These are phyloP conservation scores for Cronartium ribicola DNA, from an alignment of 1,284 basidiomycete species.

Conservation along the genomic window DNA sequence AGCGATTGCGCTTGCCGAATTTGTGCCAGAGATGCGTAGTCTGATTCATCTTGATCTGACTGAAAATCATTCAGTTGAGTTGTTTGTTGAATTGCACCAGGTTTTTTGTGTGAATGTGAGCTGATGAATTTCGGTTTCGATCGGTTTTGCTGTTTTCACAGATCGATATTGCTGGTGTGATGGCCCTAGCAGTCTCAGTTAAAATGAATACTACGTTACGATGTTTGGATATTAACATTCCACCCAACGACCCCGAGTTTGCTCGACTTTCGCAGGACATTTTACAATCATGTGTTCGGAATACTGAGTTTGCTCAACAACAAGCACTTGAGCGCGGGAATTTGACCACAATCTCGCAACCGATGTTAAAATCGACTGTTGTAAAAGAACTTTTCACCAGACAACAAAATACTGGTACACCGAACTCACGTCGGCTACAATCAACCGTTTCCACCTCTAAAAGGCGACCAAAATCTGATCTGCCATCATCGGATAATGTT, in stretches of 20 bases:
- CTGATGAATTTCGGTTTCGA: not conserved
- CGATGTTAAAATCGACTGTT: conserved; percentile 55
- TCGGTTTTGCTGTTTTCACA: conserved; percentile 43
- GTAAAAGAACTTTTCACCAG: conserved; percentile 53
- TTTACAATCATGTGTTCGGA: conserved; percentile 67
- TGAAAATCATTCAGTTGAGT: conserved; percentile 46
- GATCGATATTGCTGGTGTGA: conserved; percentile 81
- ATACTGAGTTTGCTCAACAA: conserved; percentile 64
- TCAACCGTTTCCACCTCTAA: not conserved
- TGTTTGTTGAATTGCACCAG: not conserved
- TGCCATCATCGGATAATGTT: not conserved
- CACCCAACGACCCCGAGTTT: conserved; percentile 79
- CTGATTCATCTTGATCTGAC: conserved; percentile 69
- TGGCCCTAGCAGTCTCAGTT: conserved; percentile 81
- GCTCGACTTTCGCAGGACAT: conserved; percentile 59
- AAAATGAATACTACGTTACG: conserved; percentile 76
- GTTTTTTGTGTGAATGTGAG: no score
- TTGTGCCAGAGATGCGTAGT: conserved; percentile 80
- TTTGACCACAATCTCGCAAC: conserved; percentile 54
- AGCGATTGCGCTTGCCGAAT: conserved; percentile 92
- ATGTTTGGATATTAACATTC: conserved; percentile 88
- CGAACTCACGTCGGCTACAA: conserved; percentile 37
- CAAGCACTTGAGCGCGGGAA: conserved; percentile 45
- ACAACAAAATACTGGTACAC: conserved; percentile 50
- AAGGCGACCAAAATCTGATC: not conserved